Evolutionary conservation across 441 rosid species (phyloP).

Genomic region (Syzygium syzygioides): DNA sequence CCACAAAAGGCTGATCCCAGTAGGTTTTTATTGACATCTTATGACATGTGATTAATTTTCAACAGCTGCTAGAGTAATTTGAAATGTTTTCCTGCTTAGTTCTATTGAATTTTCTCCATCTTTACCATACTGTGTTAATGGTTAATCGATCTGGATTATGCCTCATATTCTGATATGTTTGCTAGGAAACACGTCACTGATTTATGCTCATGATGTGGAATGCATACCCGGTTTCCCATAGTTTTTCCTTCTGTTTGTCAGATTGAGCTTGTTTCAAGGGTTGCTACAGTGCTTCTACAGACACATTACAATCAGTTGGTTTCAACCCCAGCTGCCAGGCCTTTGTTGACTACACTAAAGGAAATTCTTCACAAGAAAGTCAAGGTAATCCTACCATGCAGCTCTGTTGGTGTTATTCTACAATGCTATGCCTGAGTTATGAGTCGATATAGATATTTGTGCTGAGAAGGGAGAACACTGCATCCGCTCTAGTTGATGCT

Average conservation of each 20-base stretch:
- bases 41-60: neutral
- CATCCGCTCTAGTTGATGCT: neutral
- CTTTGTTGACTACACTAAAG: conserved; percentile 56
- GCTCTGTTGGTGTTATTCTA: neutral
- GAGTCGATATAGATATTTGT: neutral
- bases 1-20: neutral
- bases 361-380: conserved; percentile 66
- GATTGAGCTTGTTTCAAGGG: conserved; percentile 88
- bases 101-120: neutral
- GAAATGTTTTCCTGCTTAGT: neutral
- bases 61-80: neutral
- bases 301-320: conserved; percentile 75
- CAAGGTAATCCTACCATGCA: conserved; percentile 40
- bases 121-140: neutral
- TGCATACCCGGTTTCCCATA: neutral
- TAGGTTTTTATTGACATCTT: neutral
- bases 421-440: neutral
- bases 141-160: neutral
- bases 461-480: neutral
- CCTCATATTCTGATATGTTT: neutral
- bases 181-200: neutral
- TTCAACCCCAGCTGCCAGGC: conserved; percentile 76
- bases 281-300: conserved; percentile 64
- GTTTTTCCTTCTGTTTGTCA: conserved; percentile 12
- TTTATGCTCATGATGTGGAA: neutral